phyloP scores from a whole-genome alignment of 495 filamentous ascomycete species.

The Aspergillus coremiiformis region DNA sequence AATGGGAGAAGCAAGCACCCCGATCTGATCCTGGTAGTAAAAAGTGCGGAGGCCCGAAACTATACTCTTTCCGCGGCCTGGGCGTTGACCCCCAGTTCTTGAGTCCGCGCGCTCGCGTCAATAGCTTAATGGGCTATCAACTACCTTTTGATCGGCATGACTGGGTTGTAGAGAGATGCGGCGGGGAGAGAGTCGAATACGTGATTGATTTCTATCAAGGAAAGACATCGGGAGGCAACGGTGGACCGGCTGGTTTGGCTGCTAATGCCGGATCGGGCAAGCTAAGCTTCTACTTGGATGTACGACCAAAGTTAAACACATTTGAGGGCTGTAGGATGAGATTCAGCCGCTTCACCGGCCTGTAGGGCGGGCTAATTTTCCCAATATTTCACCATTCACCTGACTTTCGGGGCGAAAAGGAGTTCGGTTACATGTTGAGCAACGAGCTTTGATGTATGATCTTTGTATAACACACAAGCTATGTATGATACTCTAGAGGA shows the following conservation, averaged over 20 bases:
- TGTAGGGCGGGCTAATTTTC: conserved; percentile 31
- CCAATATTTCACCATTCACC: conserved; percentile 1
- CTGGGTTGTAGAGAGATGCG: conserved; percentile 90
- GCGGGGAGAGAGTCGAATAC: conserved; percentile 79
- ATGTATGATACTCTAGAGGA: conserved; percentile 32
- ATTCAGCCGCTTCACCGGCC: conserved; percentile 52
- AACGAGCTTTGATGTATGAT: conserved; percentile 27
- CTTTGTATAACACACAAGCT: conserved; percentile 31
- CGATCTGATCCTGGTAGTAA: conserved; percentile 45
- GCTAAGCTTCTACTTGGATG: conserved; percentile 89
- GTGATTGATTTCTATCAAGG: conserved; percentile 97
- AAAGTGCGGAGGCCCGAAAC: conserved; percentile 69
- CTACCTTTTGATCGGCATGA: conserved; percentile 93
- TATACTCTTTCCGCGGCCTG: conserved; percentile 75
- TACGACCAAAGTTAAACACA: conserved; percentile 87
- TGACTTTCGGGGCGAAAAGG: conserved; percentile 21
- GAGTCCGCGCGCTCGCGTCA: conserved; percentile 75
- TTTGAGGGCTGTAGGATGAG: conserved; percentile 89
- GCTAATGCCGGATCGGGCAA: conserved; percentile 49
- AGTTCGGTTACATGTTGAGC: conserved; percentile 20
- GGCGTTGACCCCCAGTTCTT: conserved; percentile 55
- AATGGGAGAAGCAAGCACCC: conserved; percentile 67
- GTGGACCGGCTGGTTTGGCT: conserved; percentile 23
- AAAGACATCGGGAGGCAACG: conserved; percentile 33
- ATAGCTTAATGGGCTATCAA: conserved; percentile 78